These are phyloP conservation scores for Boletus eberwhitei DNA, from an alignment of 768 basidiomycete species.

Conservation along the genomic window DNA sequence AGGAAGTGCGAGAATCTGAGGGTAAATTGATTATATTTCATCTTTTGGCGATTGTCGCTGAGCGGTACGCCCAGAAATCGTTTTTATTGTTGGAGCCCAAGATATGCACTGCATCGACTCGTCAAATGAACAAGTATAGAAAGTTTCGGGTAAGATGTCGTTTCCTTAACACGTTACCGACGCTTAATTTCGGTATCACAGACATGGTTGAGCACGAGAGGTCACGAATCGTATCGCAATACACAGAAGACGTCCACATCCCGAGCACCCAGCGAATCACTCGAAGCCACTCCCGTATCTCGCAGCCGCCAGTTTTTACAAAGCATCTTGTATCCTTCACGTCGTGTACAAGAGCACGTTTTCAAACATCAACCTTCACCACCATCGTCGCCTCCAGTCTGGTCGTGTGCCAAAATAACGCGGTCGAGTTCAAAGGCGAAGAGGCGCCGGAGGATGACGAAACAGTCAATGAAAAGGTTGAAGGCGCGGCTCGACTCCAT, in stretches of 20 bases:
- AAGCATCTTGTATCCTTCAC: neutral
- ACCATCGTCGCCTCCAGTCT: neutral
- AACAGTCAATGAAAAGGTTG: conserved; percentile 7
- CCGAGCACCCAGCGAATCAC: neutral
- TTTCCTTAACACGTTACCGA: neutral
- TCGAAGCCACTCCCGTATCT: neutral
- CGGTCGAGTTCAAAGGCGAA: conserved; percentile 5
- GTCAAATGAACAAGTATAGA: neutral
- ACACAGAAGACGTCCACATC: neutral
- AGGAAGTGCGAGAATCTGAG: neutral
- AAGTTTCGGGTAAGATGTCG: conserved; percentile 2
- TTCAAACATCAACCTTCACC: neutral
- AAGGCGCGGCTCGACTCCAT: conserved; percentile 9
- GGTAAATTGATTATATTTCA: neutral
- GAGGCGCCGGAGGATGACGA: conserved; percentile 7
- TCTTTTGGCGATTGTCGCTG: neutral
- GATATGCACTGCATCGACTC: neutral
- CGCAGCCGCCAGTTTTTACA: neutral
- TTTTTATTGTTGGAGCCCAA: neutral
- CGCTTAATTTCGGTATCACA: neutral
- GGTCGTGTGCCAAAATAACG: conserved; percentile 23
- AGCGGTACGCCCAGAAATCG: conserved; percentile 4
- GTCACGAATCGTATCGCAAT: neutral
- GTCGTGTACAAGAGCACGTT: neutral
- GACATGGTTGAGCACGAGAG: conserved; percentile 2